Evolutionary conservation across 169 alveolate species (phyloP), one percentile per base, ranked within the genome.

Genomic region (Condylostoma magnum): DNA sequence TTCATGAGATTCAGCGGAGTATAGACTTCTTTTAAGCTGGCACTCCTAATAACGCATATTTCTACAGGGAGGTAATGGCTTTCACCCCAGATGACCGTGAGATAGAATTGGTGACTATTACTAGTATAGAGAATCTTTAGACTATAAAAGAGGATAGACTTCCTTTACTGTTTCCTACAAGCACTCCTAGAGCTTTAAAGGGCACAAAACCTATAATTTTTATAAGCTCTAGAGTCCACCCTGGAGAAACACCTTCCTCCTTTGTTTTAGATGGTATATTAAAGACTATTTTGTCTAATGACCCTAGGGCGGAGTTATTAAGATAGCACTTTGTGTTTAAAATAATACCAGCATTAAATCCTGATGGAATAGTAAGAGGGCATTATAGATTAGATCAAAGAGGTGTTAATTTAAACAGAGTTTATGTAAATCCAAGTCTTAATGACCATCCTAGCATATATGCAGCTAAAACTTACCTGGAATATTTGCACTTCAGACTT

Each of bases 281-380:
- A 46, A 84, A 85, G 63, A 70, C 76, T 65, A 73, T 82, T 57
- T 37, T 75, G 20, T 53, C 56, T 36, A 71, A 80, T 44, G 81
- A 75, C 52, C 80, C 75, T 6, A 28, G 86, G 58, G 90, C 87
- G 30, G 68, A 51, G 31, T 52, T 71, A n/a, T 75, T 92, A 53
- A 63, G 91, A 71, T 75, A 82, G 30, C 65, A 80, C 44, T 92
- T 81, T 80, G 91, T 80, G 20, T 89, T 92, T 80, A 79, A 79
- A 74, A 76, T 92, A 20, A 74, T 92, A 18, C 96, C 96, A 0
- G 76, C 84, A 77, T 69, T 92, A 15, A 92, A 92, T 63, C 91
- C 93, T 4, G 96, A 92, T 74, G 96, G 94, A 22, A 94, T 92
- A 6, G 79, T 69, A 54, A 28, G 89, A 33, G 96, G 96, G 2